A percentile compares a stretch with the other conserved stretches of the same genome.
phyloP scores from a whole-genome alignment of 805 yeast genomes.

The Hanseniaspora lachancei region DNA sequence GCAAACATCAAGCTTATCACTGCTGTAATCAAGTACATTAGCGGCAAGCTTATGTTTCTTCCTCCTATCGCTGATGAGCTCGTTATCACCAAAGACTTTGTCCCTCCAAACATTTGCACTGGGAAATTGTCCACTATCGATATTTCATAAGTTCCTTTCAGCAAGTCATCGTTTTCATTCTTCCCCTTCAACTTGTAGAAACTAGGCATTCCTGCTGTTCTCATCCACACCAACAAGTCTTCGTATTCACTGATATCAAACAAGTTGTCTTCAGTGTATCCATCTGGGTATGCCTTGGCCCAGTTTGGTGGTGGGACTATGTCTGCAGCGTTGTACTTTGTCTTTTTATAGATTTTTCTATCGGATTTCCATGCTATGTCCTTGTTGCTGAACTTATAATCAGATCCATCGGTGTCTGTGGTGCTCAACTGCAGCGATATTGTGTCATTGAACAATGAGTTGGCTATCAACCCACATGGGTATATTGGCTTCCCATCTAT shows the following conservation, averaged over 20 bases:
- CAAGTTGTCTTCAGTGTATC: slow-evolving; percentile 54
- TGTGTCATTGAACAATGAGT: slow-evolving; percentile 68
- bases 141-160: slow-evolving; percentile 57
- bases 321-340: slow-evolving; percentile 44
- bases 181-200: slow-evolving; percentile 73
- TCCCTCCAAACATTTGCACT: slow-evolving; percentile 73
- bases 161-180: slow-evolving; percentile 45
- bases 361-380: slow-evolving; percentile 67
- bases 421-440: slow-evolving; percentile 37
- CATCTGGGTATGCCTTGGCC: slow-evolving; percentile 56
- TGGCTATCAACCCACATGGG: slow-evolving; percentile 79
- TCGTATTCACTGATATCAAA: slow-evolving; percentile 60
- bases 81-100: slow-evolving; percentile 66
- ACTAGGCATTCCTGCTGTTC: slow-evolving; percentile 83
- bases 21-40: slow-evolving; percentile 76
- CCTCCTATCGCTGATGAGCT: slow-evolving; percentile 82
- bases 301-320: slow-evolving; percentile 80
- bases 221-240: slow-evolving; percentile 76
- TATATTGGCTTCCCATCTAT: slow-evolving; percentile 35
- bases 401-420: slow-evolving; percentile 20
- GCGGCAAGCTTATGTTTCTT: slow-evolving; percentile 68
- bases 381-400: slow-evolving; percentile 34
- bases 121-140: slow-evolving; percentile 69
- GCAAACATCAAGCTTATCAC: slow-evolving; percentile 61
- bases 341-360: slow-evolving; percentile 47